These are phyloP conservation scores for Arthrinium phaeospermum DNA, from an alignment of 2,329 filamentous ascomycete species.

Conservation along the genomic window DNA sequence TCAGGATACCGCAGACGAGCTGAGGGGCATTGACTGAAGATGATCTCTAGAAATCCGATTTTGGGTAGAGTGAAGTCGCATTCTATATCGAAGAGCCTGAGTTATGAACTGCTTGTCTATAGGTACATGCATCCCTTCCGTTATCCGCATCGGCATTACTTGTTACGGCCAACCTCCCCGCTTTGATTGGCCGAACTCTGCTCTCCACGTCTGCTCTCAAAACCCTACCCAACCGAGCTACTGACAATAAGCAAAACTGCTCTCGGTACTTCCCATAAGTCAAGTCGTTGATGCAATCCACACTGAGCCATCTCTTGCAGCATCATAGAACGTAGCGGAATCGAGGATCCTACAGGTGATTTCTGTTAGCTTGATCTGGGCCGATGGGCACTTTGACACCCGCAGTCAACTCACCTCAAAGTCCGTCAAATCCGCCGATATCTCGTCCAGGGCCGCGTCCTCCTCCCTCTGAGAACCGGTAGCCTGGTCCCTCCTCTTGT, in stretches of 20 bases:
- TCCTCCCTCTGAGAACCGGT: conserved; percentile 26
- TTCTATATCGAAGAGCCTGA: no score
- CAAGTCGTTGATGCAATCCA: not conserved
- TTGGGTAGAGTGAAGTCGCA: no score
- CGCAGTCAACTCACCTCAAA: conserved; percentile 39
- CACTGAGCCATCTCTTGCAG: not conserved
- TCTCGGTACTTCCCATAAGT: not conserved
- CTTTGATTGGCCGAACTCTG: not conserved
- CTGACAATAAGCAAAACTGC: not conserved
- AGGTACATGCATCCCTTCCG: not conserved
- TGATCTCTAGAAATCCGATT: no score
- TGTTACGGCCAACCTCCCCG: not conserved
- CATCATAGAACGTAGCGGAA: conserved; percentile 35
- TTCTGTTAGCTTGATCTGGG: not conserved
- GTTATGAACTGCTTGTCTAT: not conserved
- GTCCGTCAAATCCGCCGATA: conserved; percentile 44
- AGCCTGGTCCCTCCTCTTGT: conserved; percentile 44
- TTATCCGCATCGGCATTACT: not conserved
- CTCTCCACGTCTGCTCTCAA: not conserved
- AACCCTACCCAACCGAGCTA: not conserved
- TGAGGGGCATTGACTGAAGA: no score
- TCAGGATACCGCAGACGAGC: no score
- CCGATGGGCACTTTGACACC: not conserved
- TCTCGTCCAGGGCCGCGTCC: conserved; percentile 32
- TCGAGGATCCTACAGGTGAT: conserved; percentile 31